Evolutionary conservation across 331 rosid genomes (phyloP).

Genomic region (Prunus yedoensis): DNA sequence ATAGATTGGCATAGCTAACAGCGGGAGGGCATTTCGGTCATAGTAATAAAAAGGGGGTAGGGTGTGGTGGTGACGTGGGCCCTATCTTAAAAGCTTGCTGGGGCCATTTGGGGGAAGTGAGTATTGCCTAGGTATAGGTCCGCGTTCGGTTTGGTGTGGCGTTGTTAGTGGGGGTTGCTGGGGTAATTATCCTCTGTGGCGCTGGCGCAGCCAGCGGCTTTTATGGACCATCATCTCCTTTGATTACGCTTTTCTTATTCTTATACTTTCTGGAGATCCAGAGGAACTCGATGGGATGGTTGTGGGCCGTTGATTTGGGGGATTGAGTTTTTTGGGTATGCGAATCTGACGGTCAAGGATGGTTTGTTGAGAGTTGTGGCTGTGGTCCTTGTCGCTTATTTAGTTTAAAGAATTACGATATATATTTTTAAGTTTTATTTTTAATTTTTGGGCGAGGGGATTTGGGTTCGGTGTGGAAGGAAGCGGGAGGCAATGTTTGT

Average conservation of each 20-base stretch:
- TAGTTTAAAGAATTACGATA: background rate
- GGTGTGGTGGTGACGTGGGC: constrained; percentile 29
- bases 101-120: constrained; percentile 15
- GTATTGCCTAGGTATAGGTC: constrained; percentile 18
- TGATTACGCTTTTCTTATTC: too few relatives aligned
- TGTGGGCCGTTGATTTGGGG: constrained; percentile 19
- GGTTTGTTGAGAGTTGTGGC: constrained; percentile 5
- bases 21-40: constrained; percentile 34
- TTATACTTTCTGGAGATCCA: background rate
- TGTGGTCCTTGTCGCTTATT: background rate
- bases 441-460: background rate
- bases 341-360: constrained; percentile 12
- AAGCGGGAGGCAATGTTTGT: background rate
- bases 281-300: background rate
- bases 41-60: too few relatives aligned
- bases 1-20: background rate
- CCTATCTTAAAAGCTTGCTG: constrained; percentile 28
- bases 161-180: constrained; percentile 14
- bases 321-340: constrained; percentile 11
- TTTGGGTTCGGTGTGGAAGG: constrained; percentile 29
- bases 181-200: constrained; percentile 20
- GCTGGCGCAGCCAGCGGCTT: constrained; percentile 2
- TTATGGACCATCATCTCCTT: background rate
- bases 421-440: too few relatives aligned
- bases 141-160: constrained; percentile 31